Evolutionary conservation across 257 asterid genomes (phyloP).

Genomic region (Gentiana macrophylla): DNA sequence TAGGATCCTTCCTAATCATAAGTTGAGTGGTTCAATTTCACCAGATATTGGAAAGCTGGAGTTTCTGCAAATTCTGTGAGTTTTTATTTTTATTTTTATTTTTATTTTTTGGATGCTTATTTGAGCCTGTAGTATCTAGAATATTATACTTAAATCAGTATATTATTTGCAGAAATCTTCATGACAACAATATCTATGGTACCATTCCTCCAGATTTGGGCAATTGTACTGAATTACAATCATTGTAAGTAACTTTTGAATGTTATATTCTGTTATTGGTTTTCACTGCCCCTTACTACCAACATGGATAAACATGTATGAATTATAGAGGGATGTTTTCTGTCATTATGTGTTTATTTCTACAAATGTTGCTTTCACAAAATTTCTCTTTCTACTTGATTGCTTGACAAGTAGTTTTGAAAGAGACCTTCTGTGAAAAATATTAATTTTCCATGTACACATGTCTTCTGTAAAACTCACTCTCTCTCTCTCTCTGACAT

Average conservation of each 20-base stretch:
- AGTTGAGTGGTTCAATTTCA: slow-evolving; percentile 74
- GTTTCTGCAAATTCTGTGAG: slow-evolving; percentile 75
- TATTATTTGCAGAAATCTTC: slow-evolving; percentile 57
- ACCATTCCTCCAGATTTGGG: slow-evolving; percentile 82
- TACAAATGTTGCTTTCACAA: no score
- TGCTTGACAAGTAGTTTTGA: no score
- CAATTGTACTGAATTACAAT: slow-evolving; percentile 71
- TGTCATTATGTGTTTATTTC: no score
- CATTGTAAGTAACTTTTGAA: slow-evolving; percentile 50
- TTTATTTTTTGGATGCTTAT: slow-evolving; percentile 9
- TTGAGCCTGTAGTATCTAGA: slow-evolving; percentile 17
- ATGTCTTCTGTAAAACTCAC: no score
- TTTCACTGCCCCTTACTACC: not conserved
- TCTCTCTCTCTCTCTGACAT: no score
- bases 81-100: slow-evolving; percentile 14
- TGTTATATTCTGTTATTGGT: not conserved
- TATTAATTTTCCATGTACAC: no score
- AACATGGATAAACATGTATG: not conserved
- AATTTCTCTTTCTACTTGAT: no score
- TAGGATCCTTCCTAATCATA: slow-evolving; percentile 95
- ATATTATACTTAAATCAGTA: slow-evolving; percentile 5
- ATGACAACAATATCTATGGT: slow-evolving; percentile 82
- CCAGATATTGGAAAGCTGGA: slow-evolving; percentile 85
- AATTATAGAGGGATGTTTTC: no score
- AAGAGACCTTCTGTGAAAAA: no score